Percentiles rank a stretch among this genome's conserved stretches.
Conservation (phyloP, 2,329 filamentous ascomycete genomes). For the Chaetoscypha palmicola region DNA sequence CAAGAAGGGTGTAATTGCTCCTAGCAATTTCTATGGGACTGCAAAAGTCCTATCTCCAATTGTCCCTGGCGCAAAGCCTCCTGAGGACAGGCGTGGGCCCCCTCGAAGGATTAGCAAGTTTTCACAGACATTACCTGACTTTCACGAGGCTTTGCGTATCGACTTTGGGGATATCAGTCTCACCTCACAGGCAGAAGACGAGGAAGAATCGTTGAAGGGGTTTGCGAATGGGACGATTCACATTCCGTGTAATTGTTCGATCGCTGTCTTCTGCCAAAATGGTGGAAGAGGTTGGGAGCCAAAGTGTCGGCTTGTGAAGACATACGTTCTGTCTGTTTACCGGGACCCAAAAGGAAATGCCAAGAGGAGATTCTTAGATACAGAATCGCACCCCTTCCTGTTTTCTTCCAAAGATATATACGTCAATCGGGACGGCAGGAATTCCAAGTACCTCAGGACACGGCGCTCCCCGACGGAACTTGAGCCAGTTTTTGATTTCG, state of each 20-base stretch:
- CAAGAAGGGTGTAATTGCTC: not conserved
- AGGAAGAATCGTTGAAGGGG: too few species aligned
- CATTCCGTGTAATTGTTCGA: conserved; percentile 17
- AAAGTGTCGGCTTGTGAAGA: conserved; percentile 7
- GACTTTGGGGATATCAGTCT: too few species aligned
- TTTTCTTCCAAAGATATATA: conserved; percentile 18
- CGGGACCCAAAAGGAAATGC: conserved; percentile 10
- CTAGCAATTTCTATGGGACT: conserved; percentile 7
- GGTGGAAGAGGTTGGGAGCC: conserved; percentile 10
- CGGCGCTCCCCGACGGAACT: conserved; percentile 3
- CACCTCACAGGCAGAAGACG: too few species aligned
- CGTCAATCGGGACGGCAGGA: conserved; percentile 14
- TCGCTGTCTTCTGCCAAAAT: conserved; percentile 18
- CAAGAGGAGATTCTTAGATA: conserved; percentile 13
- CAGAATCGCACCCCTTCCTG: conserved; percentile 12
- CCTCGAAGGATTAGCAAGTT: too few species aligned
- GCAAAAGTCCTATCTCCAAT: too few species aligned
- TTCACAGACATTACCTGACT: too few species aligned
- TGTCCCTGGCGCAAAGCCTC: conserved; percentile 1
- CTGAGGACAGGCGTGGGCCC: too few species aligned
- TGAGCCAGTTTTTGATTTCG: conserved; percentile 12
- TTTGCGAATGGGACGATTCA: conserved; percentile 6
- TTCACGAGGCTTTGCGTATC: too few species aligned
- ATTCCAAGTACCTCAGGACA: conserved; percentile 1
- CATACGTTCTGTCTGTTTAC: conserved; percentile 12